Percentiles rank a stretch among this genome's conserved stretches.
Evolutionary conservation across 495 filamentous ascomycete species (phyloP).

Genomic region (Barbatosphaeria neglecta): DNA sequence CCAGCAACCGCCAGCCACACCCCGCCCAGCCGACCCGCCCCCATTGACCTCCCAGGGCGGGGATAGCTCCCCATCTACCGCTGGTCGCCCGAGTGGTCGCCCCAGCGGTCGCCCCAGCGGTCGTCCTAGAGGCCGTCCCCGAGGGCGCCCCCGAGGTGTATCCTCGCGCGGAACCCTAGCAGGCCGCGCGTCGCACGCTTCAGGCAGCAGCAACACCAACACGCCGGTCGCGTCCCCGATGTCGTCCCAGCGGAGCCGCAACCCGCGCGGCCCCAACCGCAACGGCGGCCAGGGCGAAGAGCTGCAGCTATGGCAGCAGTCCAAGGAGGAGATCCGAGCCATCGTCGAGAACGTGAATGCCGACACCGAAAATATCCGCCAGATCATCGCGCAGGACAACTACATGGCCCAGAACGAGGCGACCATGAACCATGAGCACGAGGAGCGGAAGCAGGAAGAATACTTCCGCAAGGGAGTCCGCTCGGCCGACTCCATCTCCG

Average conservation of each 20-base stretch:
- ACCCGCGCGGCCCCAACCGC: slow-evolving; percentile 33
- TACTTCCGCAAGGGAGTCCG: slow-evolving; percentile 31
- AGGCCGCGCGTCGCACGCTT: too few relatives aligned
- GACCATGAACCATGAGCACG: slow-evolving; percentile 13
- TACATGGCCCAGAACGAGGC: slow-evolving; percentile 29
- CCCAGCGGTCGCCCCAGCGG: too few relatives aligned
- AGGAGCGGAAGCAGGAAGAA: slow-evolving; percentile 27
- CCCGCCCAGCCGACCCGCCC: too few relatives aligned
- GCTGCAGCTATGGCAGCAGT: slow-evolving; percentile 29
- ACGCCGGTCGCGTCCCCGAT: slow-evolving; percentile 9
- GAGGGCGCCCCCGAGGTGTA: too few relatives aligned
- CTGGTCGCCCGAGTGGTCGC: too few relatives aligned
- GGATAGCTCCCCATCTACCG: too few relatives aligned
- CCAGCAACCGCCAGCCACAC: too few relatives aligned
- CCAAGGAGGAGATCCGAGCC: slow-evolving; percentile 28
- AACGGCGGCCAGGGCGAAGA: slow-evolving; percentile 40
- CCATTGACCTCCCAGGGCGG: too few relatives aligned
- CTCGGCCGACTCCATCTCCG: slow-evolving; percentile 21
- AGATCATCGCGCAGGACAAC: slow-evolving; percentile 30
- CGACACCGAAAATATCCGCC: slow-evolving; percentile 25
- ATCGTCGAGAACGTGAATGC: slow-evolving; percentile 28
- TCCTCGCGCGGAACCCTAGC: too few relatives aligned
- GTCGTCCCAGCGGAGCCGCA: slow-evolving; percentile 31
- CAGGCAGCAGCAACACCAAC: too few relatives aligned
- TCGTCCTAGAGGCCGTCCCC: too few relatives aligned